phyloP scores from a whole-genome alignment of 2,329 filamentous ascomycete genomes.

The Pseudopithomyces chartarum region DNA sequence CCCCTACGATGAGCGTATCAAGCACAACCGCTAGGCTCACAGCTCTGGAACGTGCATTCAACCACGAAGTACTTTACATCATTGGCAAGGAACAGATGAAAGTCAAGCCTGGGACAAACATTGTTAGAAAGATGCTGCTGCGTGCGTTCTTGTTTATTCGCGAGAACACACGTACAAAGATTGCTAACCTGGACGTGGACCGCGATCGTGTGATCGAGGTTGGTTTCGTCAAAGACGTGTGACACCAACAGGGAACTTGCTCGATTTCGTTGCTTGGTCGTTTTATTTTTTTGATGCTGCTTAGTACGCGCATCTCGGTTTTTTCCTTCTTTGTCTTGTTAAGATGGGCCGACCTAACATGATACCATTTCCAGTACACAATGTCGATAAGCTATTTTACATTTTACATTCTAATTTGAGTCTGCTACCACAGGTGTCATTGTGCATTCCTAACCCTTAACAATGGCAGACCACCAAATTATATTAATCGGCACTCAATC shows the following conservation, averaged over 20 bases:
- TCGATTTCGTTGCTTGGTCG: neutral
- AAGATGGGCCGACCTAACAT: too few species aligned
- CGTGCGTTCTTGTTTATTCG: conserved; percentile 66
- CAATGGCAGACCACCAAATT: too few species aligned
- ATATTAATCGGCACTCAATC: too few species aligned
- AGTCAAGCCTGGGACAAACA: conserved; percentile 48
- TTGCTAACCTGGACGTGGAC: conserved; percentile 65
- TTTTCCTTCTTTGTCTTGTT: too few species aligned
- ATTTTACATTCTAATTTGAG: too few species aligned
- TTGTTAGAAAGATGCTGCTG: conserved; percentile 55
- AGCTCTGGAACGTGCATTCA: conserved; percentile 50
- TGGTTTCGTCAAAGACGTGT: conserved; percentile 71
- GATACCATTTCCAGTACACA: too few species aligned
- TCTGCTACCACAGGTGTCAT: too few species aligned
- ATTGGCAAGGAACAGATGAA: conserved; percentile 57
- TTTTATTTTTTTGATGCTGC: too few species aligned
- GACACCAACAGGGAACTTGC: conserved; percentile 12
- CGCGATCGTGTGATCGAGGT: conserved; percentile 69
- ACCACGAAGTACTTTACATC: conserved; percentile 57
- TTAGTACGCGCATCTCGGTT: too few species aligned
- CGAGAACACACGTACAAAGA: conserved; percentile 69
- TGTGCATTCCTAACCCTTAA: too few species aligned
- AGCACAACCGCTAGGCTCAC: conserved; percentile 36
- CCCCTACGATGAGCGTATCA: conserved; percentile 20
- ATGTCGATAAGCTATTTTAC: too few species aligned